phyloP scores from a whole-genome alignment of 2,329 filamentous ascomycete genomes.

The Cladosporium velox region DNA sequence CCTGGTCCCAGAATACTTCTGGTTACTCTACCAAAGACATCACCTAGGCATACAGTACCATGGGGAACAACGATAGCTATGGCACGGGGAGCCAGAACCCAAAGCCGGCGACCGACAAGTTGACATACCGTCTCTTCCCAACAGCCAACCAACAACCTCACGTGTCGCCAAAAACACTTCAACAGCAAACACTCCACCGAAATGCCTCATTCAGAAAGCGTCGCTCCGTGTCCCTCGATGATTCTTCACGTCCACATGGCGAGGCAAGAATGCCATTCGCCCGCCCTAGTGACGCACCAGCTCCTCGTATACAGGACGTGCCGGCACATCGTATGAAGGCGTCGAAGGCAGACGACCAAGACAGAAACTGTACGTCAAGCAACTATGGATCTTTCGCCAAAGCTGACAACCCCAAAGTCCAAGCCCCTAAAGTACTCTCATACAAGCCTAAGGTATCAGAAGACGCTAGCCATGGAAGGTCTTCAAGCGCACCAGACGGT shows the following conservation, averaged over 20 bases:
- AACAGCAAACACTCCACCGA: slow-evolving; percentile 8
- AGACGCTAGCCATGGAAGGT: slow-evolving; percentile 15
- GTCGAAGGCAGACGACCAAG: not conserved
- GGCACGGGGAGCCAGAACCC: not conserved
- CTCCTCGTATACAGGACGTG: slow-evolving; percentile 11
- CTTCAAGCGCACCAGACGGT: slow-evolving; percentile 15
- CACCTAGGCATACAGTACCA: slow-evolving; percentile 3
- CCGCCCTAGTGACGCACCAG: slow-evolving; percentile 4
- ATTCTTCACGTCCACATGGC: not conserved
- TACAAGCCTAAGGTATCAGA: slow-evolving; percentile 15
- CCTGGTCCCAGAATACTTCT: not conserved
- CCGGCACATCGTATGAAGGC: slow-evolving; percentile 4
- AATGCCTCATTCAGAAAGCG: slow-evolving; percentile 9
- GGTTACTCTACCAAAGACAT: not conserved
- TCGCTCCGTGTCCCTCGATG: slow-evolving; percentile 17
- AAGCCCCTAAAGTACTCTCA: not conserved
- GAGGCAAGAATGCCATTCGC: slow-evolving; percentile 1
- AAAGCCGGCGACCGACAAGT: slow-evolving; percentile 10
- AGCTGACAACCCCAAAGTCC: not conserved
- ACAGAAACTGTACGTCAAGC: not conserved
- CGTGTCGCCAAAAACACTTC: slow-evolving; percentile 11
- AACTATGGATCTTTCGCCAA: not conserved
- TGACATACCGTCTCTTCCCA: slow-evolving; percentile 13
- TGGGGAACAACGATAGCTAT: slow-evolving; percentile 1
- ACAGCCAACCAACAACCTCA: slow-evolving; percentile 10